phyloP scores from a whole-genome alignment of 1,139 yeast genomes.

The Geotrichum citri-aurantii region DNA sequence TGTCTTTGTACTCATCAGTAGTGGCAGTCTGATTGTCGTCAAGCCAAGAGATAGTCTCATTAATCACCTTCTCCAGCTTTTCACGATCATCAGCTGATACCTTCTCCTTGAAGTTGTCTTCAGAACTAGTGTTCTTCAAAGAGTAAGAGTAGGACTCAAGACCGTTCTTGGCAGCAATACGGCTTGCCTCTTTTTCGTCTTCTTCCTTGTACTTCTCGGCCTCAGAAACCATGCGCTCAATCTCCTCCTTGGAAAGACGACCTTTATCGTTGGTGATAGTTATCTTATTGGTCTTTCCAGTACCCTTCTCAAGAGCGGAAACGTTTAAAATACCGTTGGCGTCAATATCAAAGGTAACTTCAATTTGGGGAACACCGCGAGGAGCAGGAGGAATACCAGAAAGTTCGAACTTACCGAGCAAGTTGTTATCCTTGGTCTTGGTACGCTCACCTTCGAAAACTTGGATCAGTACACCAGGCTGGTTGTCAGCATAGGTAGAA shows the following conservation, averaged over 20 bases:
- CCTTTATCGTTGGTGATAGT: slow-evolving; percentile 93
- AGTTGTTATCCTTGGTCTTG: slow-evolving; percentile 86
- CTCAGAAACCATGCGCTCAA: slow-evolving; percentile 91
- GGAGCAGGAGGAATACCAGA: slow-evolving; percentile 94
- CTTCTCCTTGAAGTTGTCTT: slow-evolving; percentile 76
- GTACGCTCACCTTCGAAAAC: slow-evolving; percentile 94
- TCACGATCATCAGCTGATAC: slow-evolving; percentile 73
- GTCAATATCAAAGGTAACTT: slow-evolving; percentile 86
- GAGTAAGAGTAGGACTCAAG: slow-evolving; percentile 90
- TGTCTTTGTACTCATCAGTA: slow-evolving; percentile 78
- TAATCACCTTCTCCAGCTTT: slow-evolving; percentile 75
- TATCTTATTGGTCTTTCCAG: slow-evolving; percentile 74
- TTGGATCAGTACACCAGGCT: slow-evolving; percentile 89
- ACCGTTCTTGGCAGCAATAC: slow-evolving; percentile 78
- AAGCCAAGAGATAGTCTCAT: slow-evolving; percentile 81
- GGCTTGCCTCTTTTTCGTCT: slow-evolving; percentile 75
- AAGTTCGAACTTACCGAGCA: slow-evolving; percentile 88
- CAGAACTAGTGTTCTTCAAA: slow-evolving; percentile 74
- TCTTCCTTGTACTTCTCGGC: slow-evolving; percentile 80
- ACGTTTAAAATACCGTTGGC: slow-evolving; percentile 93
- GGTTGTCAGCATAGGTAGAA: slow-evolving; percentile 91
- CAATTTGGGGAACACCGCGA: slow-evolving; percentile 93
- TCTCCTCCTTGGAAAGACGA: slow-evolving; percentile 89
- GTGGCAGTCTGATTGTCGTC: slow-evolving; percentile 83
- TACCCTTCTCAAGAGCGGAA: slow-evolving; percentile 89